Base-by-base conservation (phyloP, 129 eudicot genomes). In the Smallanthus sonchifolius region DNA sequence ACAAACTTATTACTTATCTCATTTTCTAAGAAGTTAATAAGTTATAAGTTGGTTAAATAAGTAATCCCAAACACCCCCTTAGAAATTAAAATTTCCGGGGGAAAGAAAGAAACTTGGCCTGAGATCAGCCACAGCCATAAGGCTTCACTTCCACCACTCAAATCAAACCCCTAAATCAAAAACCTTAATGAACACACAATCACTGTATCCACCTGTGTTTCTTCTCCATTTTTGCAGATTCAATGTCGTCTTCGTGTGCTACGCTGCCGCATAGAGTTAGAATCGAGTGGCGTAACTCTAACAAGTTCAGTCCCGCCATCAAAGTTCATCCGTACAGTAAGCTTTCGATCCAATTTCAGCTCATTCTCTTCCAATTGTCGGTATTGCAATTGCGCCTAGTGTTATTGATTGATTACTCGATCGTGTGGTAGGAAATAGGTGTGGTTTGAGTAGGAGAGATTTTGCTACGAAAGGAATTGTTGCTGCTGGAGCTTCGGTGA, bases 401-500 rank as follows among this genome's bases (percentile, higher is more conserved):
- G 47, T 69, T 24, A 51, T 67, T 37, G 28, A 59, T 56, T 10
- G 49, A 15, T 54, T 32, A n/a, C 11, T 28, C 1, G 67, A 14
- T 16, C 66, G 57, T 49, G 34, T 49, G 62, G 63, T 67, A 92
- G 98, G 91, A 73, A 87, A 80, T 80, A 87, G 74, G 48, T 86
- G 92, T 75, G 75, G 85, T 69, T 76, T 93, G 76, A 86, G 82
- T 51, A 83, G 96, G 83, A 86, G 98, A 69, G 90, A 79, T 79
- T 78, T 92, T 55, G 86, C 87, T 44, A 36, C 89, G 17, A 86
- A 77, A 75, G 92, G 96, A 68, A 86, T 87, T 67, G 87, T 87
- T 10, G 95, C 90, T 55, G 89, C 95, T 36, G 91, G 98, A 52
- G 89, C 91, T 86, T 86, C 98, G 4, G 87, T 79, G 14, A 72